phyloP scores from a whole-genome alignment of 2,329 filamentous ascomycete genomes.

The Pseudocercospora vitis region DNA sequence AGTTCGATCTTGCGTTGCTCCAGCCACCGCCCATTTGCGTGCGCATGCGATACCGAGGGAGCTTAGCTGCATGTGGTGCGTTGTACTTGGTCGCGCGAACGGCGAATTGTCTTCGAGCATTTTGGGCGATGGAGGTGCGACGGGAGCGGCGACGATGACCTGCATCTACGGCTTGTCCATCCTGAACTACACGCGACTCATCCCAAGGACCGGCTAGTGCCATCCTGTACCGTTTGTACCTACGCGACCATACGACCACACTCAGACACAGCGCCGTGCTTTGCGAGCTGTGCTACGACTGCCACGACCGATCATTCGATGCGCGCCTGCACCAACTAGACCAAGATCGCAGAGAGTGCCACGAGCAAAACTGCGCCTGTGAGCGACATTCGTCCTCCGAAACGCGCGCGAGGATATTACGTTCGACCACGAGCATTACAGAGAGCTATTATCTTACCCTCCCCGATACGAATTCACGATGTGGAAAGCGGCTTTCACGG shows the following conservation, averaged over 20 bases:
- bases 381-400: no score
- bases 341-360: no score
- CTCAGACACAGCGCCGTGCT: constrained; percentile 6
- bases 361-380: no score
- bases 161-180: constrained; percentile 2
- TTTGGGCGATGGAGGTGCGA: constrained; percentile 3
- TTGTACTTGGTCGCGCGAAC: not conserved
- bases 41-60: not conserved
- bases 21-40: not conserved
- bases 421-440: no score
- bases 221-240: not conserved
- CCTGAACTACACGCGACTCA: not conserved
- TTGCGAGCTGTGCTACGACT: constrained; percentile 12
- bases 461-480: constrained; percentile 20
- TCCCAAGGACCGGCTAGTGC: not conserved
- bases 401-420: no score
- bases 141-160: constrained; percentile 6
- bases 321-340: not conserved
- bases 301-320: constrained; percentile 8
- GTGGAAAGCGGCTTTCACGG: constrained; percentile 40
- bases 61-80: constrained; percentile 3
- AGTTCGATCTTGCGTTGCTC: constrained; percentile 1
- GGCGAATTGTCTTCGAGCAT: constrained; percentile 2
- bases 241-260: constrained; percentile 3
- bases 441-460: not conserved